phyloP scores from a whole-genome alignment of 164 flowering plant species.

The Stephania japonica region DNA sequence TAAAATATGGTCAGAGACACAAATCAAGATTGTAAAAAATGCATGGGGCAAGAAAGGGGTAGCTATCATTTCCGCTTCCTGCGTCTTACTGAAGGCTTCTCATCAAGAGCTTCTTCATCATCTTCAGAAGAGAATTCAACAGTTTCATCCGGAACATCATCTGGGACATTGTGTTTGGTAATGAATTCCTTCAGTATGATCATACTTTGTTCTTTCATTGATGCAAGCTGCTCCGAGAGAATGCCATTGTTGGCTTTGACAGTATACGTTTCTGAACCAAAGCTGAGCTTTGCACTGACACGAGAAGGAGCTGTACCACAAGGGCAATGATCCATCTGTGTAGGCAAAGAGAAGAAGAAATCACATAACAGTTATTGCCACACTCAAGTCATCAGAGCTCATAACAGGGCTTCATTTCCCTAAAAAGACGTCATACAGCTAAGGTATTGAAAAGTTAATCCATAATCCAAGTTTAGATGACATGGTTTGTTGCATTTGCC shows the following conservation, averaged over 20 bases:
- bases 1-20: background rate
- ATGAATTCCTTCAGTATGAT: constrained; percentile 61
- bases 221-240: constrained; percentile 54
- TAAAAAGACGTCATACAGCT: too few species aligned
- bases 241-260: constrained; percentile 28
- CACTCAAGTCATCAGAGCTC: background rate
- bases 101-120: constrained; percentile 35
- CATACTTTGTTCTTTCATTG: constrained; percentile 73
- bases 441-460: too few species aligned
- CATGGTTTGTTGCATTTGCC: too few species aligned
- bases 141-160: constrained; percentile 72
- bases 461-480: too few species aligned
- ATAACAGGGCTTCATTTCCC: too few species aligned
- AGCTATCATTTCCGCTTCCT: constrained; percentile 29
- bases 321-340: constrained; percentile 3
- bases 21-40: background rate
- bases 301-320: background rate
- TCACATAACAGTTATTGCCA: background rate
- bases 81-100: constrained; percentile 25
- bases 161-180: constrained; percentile 64
- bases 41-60: background rate
- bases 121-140: constrained; percentile 45
- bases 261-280: constrained; percentile 47
- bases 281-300: constrained; percentile 46
- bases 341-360: background rate